Percentiles rank a stretch among this genome's conserved stretches.
Conservation (phyloP, 495 filamentous ascomycete genomes). For the Hyaloscypha hepaticicola region DNA sequence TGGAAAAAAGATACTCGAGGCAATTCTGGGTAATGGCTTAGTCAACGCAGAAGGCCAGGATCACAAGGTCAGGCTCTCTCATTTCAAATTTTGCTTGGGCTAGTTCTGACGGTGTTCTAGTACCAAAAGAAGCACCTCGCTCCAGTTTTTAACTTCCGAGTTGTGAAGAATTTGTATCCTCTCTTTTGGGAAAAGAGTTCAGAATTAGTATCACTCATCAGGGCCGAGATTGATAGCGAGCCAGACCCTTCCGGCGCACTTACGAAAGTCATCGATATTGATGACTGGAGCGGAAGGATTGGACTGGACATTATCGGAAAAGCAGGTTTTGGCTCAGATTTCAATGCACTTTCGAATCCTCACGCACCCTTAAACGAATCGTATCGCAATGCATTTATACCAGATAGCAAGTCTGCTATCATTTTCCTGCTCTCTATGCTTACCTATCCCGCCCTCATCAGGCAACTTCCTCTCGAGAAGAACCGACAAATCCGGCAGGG, state of each 20-base stretch:
- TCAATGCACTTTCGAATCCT: constrained; percentile 43
- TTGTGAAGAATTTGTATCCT: constrained; percentile 46
- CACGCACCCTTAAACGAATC: constrained; percentile 43
- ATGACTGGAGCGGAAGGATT: constrained; percentile 49
- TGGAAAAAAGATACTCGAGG: constrained; percentile 23
- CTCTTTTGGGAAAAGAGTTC: constrained; percentile 51
- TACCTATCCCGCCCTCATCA: constrained; percentile 46
- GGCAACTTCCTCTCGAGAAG: constrained; percentile 19
- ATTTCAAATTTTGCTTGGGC: neutral
- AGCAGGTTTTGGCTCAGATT: constrained; percentile 49
- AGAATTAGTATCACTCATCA: constrained; percentile 43
- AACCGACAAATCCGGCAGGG: neutral
- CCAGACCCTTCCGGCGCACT: constrained; percentile 12
- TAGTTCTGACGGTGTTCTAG: neutral
- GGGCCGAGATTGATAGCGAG: constrained; percentile 36
- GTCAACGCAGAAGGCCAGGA: constrained; percentile 30
- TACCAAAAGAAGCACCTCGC: constrained; percentile 48
- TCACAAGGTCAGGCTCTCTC: constrained; percentile 11
- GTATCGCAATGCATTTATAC: constrained; percentile 33
- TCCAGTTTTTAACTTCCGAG: constrained; percentile 45
- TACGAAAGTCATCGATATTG: constrained; percentile 38
- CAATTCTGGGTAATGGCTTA: constrained; percentile 31
- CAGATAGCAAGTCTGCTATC: constrained; percentile 38
- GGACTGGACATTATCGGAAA: constrained; percentile 54
- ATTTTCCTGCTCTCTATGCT: constrained; percentile 44